A percentile compares a stretch with the other conserved stretches of the same genome.
Conservation (phyloP, 179 eudicot species). For the Actinidia arguta region DNA sequence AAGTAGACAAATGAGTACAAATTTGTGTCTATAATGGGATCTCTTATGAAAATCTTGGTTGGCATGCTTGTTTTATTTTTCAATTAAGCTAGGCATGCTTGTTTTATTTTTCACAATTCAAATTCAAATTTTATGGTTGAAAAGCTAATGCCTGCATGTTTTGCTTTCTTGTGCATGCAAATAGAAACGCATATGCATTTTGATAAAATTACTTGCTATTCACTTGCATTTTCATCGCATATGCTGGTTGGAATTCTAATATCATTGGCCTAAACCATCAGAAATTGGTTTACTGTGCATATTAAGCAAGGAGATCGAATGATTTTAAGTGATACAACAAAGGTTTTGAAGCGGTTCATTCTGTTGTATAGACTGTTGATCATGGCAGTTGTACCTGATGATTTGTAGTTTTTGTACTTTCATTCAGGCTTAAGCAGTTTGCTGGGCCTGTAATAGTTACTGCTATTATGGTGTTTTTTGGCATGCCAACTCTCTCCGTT, state of each 20-base stretch:
- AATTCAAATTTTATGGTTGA: neutral
- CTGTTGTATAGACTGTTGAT: no score
- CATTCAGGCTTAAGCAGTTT: no score
- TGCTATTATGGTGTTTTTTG: slow-evolving; percentile 16
- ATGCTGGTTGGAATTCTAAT: neutral
- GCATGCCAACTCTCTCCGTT: neutral
- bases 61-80: slow-evolving; percentile 19
- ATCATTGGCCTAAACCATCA: neutral
- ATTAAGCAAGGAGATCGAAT: no score
- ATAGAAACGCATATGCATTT: no score
- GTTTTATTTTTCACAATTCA: neutral
- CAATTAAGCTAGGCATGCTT: neutral
- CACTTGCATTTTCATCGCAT: neutral
- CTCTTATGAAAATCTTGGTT: slow-evolving; percentile 92
- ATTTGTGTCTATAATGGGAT: slow-evolving; percentile 88
- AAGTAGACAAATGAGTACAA: slow-evolving; percentile 85
- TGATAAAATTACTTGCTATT: no score
- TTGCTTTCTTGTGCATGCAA: no score
- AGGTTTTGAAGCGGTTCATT: no score
- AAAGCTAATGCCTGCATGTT: neutral
- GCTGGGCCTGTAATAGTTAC: neutral
- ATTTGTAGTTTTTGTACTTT: no score
- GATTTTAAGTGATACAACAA: no score
- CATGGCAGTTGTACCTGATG: no score
- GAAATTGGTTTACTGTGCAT: no score